These are phyloP conservation scores for Fusarium palustre DNA, from an alignment of 2,329 filamentous ascomycete genomes.

Conservation along the genomic window DNA sequence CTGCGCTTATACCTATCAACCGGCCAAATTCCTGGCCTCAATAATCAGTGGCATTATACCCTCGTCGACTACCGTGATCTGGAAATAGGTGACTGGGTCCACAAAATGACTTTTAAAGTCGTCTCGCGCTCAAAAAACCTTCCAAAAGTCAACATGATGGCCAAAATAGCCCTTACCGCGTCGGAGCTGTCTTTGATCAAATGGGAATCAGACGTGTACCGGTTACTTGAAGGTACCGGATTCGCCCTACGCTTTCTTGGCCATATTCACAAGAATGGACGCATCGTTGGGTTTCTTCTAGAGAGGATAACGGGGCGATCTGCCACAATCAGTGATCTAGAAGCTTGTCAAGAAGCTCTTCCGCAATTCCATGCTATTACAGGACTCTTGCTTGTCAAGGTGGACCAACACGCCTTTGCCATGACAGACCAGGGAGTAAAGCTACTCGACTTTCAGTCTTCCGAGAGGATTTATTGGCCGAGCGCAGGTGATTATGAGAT, in stretches of 20 bases:
- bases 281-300: neutral
- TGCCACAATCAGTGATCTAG: neutral
- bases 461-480: too few species aligned
- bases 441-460: too few species aligned
- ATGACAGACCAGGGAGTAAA: neutral
- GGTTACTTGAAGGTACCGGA: neutral
- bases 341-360: neutral
- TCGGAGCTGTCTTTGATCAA: neutral
- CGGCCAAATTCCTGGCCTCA: neutral
- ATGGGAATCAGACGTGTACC: neutral
- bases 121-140: neutral
- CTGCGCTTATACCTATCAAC: neutral
- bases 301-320: neutral
- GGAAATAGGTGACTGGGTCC: too few species aligned
- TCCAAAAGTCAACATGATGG: neutral
- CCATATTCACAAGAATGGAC: neutral
- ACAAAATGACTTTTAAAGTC: neutral
- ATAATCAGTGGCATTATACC: neutral
- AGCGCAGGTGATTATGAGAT: too few species aligned
- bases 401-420: neutral
- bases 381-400: neutral
- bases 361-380: neutral
- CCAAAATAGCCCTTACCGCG: neutral
- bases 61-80: neutral
- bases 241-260: neutral